phyloP scores from a whole-genome alignment of 2,329 filamentous ascomycete genomes.

The Phaeophleospora eucalypticola region DNA sequence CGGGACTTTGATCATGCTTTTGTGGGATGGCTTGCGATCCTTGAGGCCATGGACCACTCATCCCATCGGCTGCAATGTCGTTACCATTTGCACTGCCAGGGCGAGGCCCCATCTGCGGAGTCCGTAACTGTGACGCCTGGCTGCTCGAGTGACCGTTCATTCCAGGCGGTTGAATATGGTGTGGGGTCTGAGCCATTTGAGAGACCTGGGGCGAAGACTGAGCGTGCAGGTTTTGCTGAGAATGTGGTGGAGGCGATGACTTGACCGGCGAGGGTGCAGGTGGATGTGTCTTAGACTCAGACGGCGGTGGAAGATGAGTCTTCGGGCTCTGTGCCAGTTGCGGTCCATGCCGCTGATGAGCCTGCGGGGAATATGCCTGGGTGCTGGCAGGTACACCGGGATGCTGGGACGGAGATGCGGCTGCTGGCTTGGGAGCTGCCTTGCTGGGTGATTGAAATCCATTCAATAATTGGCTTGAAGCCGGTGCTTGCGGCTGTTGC shows the following conservation, averaged over 20 bases:
- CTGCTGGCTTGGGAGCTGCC: conserved; percentile 13
- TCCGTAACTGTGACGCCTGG: conserved; percentile 4
- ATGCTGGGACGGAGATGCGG: conserved; percentile 18
- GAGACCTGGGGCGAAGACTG: conserved; percentile 6
- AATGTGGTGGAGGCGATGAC: conserved; percentile 23
- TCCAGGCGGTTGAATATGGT: conserved; percentile 8
- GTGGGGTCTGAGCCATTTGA: conserved; percentile 12
- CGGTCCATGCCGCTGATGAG: conserved; percentile 6
- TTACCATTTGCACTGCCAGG: conserved; percentile 9
- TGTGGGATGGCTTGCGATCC: conserved; percentile 28
- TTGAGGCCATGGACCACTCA: conserved; percentile 32
- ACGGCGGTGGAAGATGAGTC: conserved; percentile 29
- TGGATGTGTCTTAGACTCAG: conserved; percentile 11
- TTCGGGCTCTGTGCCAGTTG: conserved; percentile 25
- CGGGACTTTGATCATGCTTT: conserved; percentile 29
- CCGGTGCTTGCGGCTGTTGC: conserved; percentile 16
- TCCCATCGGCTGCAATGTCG: conserved; percentile 30
- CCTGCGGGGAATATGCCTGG: neutral
- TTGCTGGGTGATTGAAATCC: conserved; percentile 30
- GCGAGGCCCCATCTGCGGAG: conserved; percentile 15
- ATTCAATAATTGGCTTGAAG: conserved; percentile 28
- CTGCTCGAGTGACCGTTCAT: conserved; percentile 12
- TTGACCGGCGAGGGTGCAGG: conserved; percentile 30
- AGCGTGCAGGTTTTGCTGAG: conserved; percentile 3
- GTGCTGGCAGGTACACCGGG: conserved; percentile 8